phyloP scores from a whole-genome alignment of 495 filamentous ascomycete species.

The Letharia lupina region DNA sequence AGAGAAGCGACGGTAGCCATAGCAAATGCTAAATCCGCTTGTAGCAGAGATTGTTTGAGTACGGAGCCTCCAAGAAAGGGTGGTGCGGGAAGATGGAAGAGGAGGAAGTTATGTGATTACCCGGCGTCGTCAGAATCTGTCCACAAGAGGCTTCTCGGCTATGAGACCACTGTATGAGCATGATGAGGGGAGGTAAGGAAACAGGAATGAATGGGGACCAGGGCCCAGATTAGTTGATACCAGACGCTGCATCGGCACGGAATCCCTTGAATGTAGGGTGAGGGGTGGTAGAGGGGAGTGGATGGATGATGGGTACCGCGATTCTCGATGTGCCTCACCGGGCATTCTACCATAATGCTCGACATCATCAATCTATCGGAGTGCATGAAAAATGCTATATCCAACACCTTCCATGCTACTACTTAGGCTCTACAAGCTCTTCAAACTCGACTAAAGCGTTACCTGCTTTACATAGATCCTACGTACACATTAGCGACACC shows the following conservation, averaged over 20 bases:
- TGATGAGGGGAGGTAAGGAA: background rate
- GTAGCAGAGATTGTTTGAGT: background rate
- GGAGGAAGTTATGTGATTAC: background rate
- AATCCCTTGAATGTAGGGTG: background rate
- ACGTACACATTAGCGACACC: slow-evolving; percentile 14
- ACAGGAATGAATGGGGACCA: background rate
- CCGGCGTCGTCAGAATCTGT: background rate
- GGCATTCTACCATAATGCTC: no score
- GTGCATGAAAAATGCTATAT: background rate
- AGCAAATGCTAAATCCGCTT: background rate
- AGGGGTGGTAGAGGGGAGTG: background rate
- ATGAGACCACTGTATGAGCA: background rate
- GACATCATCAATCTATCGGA: background rate
- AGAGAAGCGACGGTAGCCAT: background rate
- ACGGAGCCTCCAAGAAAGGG: background rate
- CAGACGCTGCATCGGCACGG: background rate
- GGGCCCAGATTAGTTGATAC: background rate
- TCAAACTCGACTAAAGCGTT: slow-evolving; percentile 49
- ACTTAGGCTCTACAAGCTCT: slow-evolving; percentile 4
- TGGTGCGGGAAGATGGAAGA: background rate
- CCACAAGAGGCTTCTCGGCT: background rate
- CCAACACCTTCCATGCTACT: background rate
- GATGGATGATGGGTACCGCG: background rate
- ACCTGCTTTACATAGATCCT: slow-evolving; percentile 54
- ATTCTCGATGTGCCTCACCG: no score